A percentile compares a stretch with the other conserved stretches of the same genome.
phyloP scores from a whole-genome alignment of 2,329 filamentous ascomycete species.

The Cladophialophora chaetospira region DNA sequence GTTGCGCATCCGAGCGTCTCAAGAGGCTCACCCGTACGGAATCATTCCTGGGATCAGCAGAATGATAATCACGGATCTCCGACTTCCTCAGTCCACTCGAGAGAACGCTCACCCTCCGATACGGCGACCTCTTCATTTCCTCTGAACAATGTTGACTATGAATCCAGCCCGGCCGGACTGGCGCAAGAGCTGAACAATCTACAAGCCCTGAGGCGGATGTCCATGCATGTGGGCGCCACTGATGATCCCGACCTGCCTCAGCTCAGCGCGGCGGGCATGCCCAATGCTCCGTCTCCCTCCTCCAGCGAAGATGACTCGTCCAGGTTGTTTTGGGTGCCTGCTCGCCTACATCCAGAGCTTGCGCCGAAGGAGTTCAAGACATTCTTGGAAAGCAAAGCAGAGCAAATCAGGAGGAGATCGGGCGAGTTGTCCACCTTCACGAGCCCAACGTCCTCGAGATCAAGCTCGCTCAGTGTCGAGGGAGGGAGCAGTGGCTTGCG shows the following conservation, averaged over 20 bases:
- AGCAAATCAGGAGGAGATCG: slow-evolving; percentile 83
- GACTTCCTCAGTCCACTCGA: slow-evolving; percentile 58
- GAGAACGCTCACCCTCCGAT: slow-evolving; percentile 56
- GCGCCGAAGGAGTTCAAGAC: slow-evolving; percentile 96
- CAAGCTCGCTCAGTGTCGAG: slow-evolving; percentile 32
- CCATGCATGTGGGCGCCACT: slow-evolving; percentile 78
- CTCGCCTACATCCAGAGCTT: slow-evolving; percentile 88
- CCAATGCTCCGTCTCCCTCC: slow-evolving; percentile 47
- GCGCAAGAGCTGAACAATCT: slow-evolving; percentile 91
- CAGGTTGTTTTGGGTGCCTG: slow-evolving; percentile 91
- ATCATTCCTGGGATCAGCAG: slow-evolving; percentile 41
- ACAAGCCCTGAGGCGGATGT: slow-evolving; percentile 86
- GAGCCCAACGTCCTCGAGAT: slow-evolving; percentile 34
- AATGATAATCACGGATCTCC: slow-evolving; percentile 58
- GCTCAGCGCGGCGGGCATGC: slow-evolving; percentile 44
- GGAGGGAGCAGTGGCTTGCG: slow-evolving; percentile 60
- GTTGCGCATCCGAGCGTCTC: slow-evolving; percentile 35
- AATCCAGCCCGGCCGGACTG: slow-evolving; percentile 84
- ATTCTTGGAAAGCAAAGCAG: slow-evolving; percentile 89
- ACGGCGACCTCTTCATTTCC: slow-evolving; percentile 65
- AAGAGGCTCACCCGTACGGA: slow-evolving; percentile 32
- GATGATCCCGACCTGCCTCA: slow-evolving; percentile 59
- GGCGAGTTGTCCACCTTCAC: slow-evolving; percentile 67
- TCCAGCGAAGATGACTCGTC: slow-evolving; percentile 82
- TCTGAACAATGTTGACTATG: slow-evolving; percentile 83